Evolutionary conservation across 805 yeast species (phyloP).

Genomic region (Candida ascalaphidarum): DNA sequence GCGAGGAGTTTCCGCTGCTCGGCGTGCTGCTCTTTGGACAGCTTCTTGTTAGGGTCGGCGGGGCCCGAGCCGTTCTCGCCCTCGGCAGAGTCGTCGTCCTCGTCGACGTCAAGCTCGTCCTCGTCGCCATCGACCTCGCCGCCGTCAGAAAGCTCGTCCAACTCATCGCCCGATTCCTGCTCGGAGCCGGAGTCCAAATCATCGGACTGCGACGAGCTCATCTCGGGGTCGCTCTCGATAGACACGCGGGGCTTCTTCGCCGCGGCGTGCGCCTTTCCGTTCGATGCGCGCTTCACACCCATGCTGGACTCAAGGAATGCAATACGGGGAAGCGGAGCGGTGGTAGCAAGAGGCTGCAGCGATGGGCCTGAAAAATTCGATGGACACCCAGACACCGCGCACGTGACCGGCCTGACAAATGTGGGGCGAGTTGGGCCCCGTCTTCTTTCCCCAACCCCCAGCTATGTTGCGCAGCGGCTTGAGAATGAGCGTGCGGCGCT

Average conservation of each 20-base stretch:
- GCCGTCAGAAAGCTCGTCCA: conserved; percentile 9
- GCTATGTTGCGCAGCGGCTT: too few species aligned
- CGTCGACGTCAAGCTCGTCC: conserved; percentile 16
- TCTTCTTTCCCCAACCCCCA: too few species aligned
- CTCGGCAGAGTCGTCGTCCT: conserved; percentile 14
- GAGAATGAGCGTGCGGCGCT: too few species aligned
- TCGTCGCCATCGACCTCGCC: conserved; percentile 1
- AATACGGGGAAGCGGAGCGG: too few species aligned
- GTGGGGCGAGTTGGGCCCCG: too few species aligned
- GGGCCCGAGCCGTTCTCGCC: conserved; percentile 5
- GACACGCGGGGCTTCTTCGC: conserved; percentile 16
- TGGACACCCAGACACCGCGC: too few species aligned
- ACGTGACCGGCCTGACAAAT: too few species aligned
- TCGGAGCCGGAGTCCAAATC: conserved; percentile 11
- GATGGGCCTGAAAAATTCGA: too few species aligned
- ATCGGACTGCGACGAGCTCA: conserved; percentile 1
- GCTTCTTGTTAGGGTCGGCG: conserved; percentile 35
- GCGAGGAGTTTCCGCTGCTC: conserved; percentile 72
- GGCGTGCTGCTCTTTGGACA: conserved; percentile 63
- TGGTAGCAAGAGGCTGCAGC: too few species aligned
- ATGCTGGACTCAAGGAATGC: conserved; percentile 9
- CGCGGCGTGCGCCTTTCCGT: conserved; percentile 19
- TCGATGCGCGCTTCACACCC: conserved; percentile 19
- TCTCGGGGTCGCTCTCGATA: conserved; percentile 4
- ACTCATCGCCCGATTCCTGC: conserved; percentile 11